Percentiles rank a stretch among this genome's conserved stretches.
Evolutionary conservation across 1,284 basidiomycete genomes (phyloP).

Genomic region (Austroboletus novae-zelandiae): DNA sequence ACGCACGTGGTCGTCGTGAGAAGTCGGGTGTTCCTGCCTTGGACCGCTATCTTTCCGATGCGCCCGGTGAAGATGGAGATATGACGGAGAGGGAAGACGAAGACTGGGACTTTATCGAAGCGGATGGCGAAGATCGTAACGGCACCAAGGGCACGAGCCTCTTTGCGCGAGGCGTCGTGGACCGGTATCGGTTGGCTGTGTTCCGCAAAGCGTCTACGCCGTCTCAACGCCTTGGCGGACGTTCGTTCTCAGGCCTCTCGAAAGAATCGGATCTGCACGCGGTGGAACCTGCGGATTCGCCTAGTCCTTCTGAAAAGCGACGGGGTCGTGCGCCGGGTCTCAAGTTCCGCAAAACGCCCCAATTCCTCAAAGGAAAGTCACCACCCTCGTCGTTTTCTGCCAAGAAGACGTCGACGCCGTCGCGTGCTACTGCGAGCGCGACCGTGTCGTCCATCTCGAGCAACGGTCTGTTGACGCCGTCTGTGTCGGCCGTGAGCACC

Average conservation of each 20-base stretch:
- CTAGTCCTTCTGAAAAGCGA: slow-evolving; percentile 53
- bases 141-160: slow-evolving; percentile 72
- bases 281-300: slow-evolving; percentile 37
- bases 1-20: slow-evolving; percentile 51
- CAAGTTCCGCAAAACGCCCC: slow-evolving; percentile 69
- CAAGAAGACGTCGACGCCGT: slow-evolving; percentile 44
- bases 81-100: slow-evolving; percentile 65
- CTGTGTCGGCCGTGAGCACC: slow-evolving; percentile 48
- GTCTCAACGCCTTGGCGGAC: slow-evolving; percentile 39
- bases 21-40: slow-evolving; percentile 76
- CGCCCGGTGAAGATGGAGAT: slow-evolving; percentile 52
- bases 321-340: slow-evolving; percentile 64
- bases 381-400: slow-evolving; percentile 56
- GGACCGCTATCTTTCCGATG: slow-evolving; percentile 64
- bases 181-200: slow-evolving; percentile 76
- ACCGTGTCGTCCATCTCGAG: slow-evolving; percentile 48
- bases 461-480: slow-evolving; percentile 52
- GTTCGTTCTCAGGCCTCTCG: slow-evolving; percentile 60
- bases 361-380: slow-evolving; percentile 70
- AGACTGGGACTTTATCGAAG: slow-evolving; percentile 86
- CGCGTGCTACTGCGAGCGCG: slow-evolving; percentile 46
- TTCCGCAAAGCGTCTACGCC: slow-evolving; percentile 76
- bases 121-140: slow-evolving; percentile 74
- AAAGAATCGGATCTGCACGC: slow-evolving; percentile 45
- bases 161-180: slow-evolving; percentile 81